Evolutionary conservation across 176 grass and related monocot genomes (phyloP).

Genomic region (Aechmea fasciata): DNA sequence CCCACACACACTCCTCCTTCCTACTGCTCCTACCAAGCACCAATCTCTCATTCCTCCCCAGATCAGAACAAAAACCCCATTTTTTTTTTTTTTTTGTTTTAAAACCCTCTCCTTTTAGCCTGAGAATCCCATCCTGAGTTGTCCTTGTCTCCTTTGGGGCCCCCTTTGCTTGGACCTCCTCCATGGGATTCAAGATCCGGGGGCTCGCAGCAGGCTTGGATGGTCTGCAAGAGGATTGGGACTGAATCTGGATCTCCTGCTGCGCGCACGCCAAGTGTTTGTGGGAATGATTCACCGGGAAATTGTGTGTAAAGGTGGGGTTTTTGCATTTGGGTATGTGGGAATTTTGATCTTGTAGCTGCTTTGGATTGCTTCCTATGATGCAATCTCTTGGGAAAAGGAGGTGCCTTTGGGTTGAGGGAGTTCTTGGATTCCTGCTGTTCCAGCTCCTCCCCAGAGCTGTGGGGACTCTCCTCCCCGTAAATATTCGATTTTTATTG

Average conservation of each 20-base stretch:
- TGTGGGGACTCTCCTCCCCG: neutral
- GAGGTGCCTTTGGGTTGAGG: constrained; percentile 3
- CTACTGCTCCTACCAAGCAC: neutral
- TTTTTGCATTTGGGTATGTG: neutral
- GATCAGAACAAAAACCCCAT: constrained; percentile 29
- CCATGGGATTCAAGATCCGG: neutral
- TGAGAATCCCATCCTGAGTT: too few relatives aligned
- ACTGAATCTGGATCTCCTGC: neutral
- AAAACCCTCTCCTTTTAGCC: neutral
- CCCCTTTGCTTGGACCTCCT: neutral
- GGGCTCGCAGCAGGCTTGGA: neutral
- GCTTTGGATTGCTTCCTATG: constrained; percentile 1
- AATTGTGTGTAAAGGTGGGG: neutral
- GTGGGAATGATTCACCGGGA: neutral
- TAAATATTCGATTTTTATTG: neutral
- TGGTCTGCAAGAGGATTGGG: neutral
- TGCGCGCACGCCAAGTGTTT: neutral
- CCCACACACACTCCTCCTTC: neutral
- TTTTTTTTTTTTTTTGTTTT: neutral
- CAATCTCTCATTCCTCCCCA: constrained; percentile 5
- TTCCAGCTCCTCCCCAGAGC: neutral
- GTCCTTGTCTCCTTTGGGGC: neutral
- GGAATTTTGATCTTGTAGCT: constrained; percentile 4
- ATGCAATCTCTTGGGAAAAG: constrained; percentile 8
- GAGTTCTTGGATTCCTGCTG: constrained; percentile 3